Conservation (phyloP, 2,329 filamentous ascomycete species). For the Neofusicoccum laricinum region DNA sequence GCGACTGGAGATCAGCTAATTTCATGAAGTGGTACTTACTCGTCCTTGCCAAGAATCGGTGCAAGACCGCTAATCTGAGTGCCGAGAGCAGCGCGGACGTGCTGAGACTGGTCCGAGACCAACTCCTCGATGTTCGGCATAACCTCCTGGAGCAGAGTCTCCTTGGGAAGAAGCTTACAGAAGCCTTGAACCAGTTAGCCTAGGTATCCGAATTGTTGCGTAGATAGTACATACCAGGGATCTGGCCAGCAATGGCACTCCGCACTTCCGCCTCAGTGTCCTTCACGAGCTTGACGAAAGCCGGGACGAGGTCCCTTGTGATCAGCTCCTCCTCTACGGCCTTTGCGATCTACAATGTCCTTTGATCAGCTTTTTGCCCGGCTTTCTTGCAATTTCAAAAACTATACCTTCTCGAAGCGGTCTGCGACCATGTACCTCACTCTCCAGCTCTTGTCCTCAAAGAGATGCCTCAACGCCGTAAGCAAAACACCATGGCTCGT, state of each 20-base stretch:
- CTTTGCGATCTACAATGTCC: constrained; percentile 76
- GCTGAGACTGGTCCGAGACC: constrained; percentile 92
- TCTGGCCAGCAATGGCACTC: constrained; percentile 94
- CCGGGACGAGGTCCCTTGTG: constrained; percentile 86
- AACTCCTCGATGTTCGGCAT: constrained; percentile 96
- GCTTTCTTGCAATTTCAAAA: neutral
- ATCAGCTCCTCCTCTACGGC: constrained; percentile 97
- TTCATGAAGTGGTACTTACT: constrained; percentile 58
- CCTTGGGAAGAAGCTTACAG: constrained; percentile 82
- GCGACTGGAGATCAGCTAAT: neutral
- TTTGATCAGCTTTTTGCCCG: constrained; percentile 25
- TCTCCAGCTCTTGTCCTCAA: constrained; percentile 99
- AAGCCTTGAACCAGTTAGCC: constrained; percentile 63
- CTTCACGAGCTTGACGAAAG: constrained; percentile 96
- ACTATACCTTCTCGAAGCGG: constrained; percentile 84
- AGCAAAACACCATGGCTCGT: constrained; percentile 91
- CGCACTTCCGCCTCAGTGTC: constrained; percentile 97
- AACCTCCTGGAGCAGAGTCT: constrained; percentile 87
- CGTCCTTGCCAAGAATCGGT: constrained; percentile 95
- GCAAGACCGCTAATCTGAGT: constrained; percentile 96
- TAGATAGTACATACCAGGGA: constrained; percentile 60
- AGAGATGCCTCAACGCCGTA: constrained; percentile 84
- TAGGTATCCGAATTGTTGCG: constrained; percentile 11
- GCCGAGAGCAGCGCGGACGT: constrained; percentile 90
- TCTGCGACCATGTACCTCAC: constrained; percentile 99